Conservation (phyloP, 495 filamentous ascomycete genomes). For the Achaetomiella virescens region DNA sequence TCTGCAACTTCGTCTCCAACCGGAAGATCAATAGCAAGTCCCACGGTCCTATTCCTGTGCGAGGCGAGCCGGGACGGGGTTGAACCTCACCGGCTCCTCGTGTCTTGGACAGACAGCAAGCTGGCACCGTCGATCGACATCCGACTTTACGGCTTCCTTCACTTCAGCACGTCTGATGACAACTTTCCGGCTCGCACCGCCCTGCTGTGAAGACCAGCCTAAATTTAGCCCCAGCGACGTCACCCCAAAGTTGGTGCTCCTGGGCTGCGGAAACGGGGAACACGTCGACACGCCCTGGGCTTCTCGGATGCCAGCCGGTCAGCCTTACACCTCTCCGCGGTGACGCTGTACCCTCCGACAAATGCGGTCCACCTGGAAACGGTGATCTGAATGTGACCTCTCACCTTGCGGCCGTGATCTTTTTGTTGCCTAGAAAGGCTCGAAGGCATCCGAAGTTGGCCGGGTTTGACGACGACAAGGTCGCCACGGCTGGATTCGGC, state of each 20-base stretch:
- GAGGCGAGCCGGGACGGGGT: not conserved
- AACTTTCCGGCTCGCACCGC: conserved; percentile 13
- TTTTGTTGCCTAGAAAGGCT: too few relatives aligned
- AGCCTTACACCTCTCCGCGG: too few relatives aligned
- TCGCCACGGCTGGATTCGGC: too few relatives aligned
- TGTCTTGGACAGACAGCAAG: conserved; percentile 8
- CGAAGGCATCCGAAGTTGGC: too few relatives aligned
- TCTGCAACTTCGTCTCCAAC: not conserved
- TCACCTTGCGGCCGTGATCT: too few relatives aligned
- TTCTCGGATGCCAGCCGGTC: too few relatives aligned
- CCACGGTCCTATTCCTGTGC: not conserved
- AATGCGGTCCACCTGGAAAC: too few relatives aligned
- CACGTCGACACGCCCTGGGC: not conserved
- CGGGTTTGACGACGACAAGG: too few relatives aligned
- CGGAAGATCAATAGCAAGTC: not conserved
- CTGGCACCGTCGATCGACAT: conserved; percentile 18
- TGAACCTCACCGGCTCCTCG: not conserved
- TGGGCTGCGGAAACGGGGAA: conserved; percentile 5
- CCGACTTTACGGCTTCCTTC: not conserved
- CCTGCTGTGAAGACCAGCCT: conserved; percentile 17
- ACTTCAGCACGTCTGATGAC: not conserved
- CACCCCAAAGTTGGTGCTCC: conserved; percentile 12
- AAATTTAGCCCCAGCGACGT: conserved; percentile 32
- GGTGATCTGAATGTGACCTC: too few relatives aligned
- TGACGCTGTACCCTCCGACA: too few relatives aligned